These are phyloP conservation scores for Fomitopsis serialis DNA, from an alignment of 768 basidiomycete genomes.

Conservation along the genomic window DNA sequence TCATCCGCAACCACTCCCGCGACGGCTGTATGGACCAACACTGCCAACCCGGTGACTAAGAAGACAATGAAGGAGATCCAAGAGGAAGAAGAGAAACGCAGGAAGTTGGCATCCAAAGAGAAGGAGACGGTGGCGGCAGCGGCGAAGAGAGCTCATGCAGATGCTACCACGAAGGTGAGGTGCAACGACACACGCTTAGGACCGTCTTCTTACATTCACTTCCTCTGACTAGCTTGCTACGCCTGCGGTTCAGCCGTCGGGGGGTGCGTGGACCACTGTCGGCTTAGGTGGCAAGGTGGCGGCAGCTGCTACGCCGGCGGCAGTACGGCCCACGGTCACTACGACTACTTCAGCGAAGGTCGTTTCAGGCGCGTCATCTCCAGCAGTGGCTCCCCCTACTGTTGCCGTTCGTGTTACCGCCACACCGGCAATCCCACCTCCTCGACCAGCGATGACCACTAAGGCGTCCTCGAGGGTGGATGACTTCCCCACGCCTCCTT, in stretches of 20 bases:
- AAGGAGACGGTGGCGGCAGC: slow-evolving; percentile 46
- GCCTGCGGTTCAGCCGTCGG: slow-evolving; percentile 24
- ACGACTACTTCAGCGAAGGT: slow-evolving; percentile 31
- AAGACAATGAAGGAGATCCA: slow-evolving; percentile 99
- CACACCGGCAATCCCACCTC: slow-evolving; percentile 26
- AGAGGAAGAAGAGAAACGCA: slow-evolving; percentile 90
- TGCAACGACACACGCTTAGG: not conserved
- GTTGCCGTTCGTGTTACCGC: slow-evolving; percentile 30
- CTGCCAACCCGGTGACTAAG: slow-evolving; percentile 54
- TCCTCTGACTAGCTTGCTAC: slow-evolving; percentile 12
- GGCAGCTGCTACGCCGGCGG: slow-evolving; percentile 23
- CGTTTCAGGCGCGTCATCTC: slow-evolving; percentile 19
- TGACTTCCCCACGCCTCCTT: slow-evolving; percentile 62
- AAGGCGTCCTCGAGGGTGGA: slow-evolving; percentile 42
- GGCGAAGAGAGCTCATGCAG: slow-evolving; percentile 71
- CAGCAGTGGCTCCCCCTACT: slow-evolving; percentile 17
- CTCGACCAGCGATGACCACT: slow-evolving; percentile 27
- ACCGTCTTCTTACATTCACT: slow-evolving; percentile 4
- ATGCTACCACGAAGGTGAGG: slow-evolving; percentile 68
- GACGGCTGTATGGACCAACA: slow-evolving; percentile 65
- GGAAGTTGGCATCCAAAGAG: slow-evolving; percentile 60
- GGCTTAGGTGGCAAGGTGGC: slow-evolving; percentile 68
- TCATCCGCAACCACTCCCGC: slow-evolving; percentile 20
- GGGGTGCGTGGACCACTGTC: slow-evolving; percentile 81
- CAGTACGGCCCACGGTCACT: slow-evolving; percentile 16